Conservation (phyloP, 2,329 filamentous ascomycete species). For the Fusarium chaquense region DNA sequence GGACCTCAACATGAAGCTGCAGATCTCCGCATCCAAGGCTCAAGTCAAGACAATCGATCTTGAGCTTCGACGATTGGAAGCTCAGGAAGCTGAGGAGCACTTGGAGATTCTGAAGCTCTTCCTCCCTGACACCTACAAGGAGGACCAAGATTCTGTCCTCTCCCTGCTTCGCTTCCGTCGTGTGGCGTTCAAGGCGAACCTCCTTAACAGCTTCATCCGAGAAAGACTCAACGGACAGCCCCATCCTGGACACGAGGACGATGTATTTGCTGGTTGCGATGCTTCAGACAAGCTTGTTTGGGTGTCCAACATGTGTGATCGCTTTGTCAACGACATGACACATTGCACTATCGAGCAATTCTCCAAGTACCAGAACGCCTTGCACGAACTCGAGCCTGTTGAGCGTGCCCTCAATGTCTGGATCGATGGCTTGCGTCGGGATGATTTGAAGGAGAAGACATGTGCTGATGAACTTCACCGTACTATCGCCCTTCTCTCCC, state of each 20-base stretch:
- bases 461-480: constrained; percentile 85
- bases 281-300: constrained; percentile 87
- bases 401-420: constrained; percentile 89
- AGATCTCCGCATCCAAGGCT: constrained; percentile 88
- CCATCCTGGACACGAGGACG: constrained; percentile 78
- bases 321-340: constrained; percentile 84
- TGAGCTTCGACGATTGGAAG: constrained; percentile 86
- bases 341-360: constrained; percentile 85
- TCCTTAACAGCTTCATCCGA: constrained; percentile 82
- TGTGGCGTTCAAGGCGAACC: constrained; percentile 85
- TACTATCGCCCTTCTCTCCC: constrained; percentile 87
- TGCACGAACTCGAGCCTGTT: constrained; percentile 91
- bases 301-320: constrained; percentile 84
- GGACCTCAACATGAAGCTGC: constrained; percentile 95
- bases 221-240: constrained; percentile 78
- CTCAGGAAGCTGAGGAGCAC: constrained; percentile 89
- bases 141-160: constrained; percentile 86
- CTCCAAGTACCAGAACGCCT: constrained; percentile 78
- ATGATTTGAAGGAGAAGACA: constrained; percentile 87
- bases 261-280: constrained; percentile 82
- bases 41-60: constrained; percentile 95
- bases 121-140: constrained; percentile 84
- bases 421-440: constrained; percentile 85
- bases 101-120: constrained; percentile 90
- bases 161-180: constrained; percentile 89